Evolutionary conservation across 306 rosid species (phyloP).

Genomic region (Arachis hypogaea): DNA sequence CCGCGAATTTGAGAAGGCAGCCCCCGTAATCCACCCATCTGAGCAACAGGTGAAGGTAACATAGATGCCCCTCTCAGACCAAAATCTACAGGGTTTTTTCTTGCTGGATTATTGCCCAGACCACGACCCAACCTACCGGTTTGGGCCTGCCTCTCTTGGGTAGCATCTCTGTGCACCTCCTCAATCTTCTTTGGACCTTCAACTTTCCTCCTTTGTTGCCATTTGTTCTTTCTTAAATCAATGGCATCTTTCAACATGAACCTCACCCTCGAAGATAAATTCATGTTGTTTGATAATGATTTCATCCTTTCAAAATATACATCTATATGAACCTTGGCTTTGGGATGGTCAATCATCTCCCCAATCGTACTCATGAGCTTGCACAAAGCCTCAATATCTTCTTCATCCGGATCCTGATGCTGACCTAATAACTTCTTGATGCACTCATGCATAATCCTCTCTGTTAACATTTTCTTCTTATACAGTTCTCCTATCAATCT

Average conservation of each 20-base stretch:
- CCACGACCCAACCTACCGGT: conserved; percentile 81
- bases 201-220: conserved; percentile 95
- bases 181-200: conserved; percentile 99
- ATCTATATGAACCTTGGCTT: conserved; percentile 88
- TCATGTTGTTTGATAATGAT: conserved; percentile 72
- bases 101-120: conserved; percentile 58
- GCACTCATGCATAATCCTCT: conserved; percentile 95
- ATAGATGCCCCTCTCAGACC: conserved; percentile 65
- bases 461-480: conserved; percentile 96
- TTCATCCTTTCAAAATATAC: conserved; percentile 77
- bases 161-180: conserved; percentile 97
- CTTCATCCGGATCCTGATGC: conserved; percentile 87
- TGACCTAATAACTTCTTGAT: conserved; percentile 81
- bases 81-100: conserved; percentile 78
- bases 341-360: conserved; percentile 91
- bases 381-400: conserved; percentile 92
- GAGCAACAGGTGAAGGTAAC: conserved; percentile 66
- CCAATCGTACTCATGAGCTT: conserved; percentile 98
- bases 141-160: conserved; percentile 90
- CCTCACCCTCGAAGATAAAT: conserved; percentile 88
- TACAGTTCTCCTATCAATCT: conserved; percentile 93
- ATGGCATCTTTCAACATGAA: conserved; percentile 92
- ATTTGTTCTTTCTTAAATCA: conserved; percentile 86
- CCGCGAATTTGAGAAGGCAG: conserved; percentile 66
- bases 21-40: conserved; percentile 70